Evolutionary conservation across 2,329 filamentous ascomycete species (phyloP).

Genomic region (Emergomyces africanus): DNA sequence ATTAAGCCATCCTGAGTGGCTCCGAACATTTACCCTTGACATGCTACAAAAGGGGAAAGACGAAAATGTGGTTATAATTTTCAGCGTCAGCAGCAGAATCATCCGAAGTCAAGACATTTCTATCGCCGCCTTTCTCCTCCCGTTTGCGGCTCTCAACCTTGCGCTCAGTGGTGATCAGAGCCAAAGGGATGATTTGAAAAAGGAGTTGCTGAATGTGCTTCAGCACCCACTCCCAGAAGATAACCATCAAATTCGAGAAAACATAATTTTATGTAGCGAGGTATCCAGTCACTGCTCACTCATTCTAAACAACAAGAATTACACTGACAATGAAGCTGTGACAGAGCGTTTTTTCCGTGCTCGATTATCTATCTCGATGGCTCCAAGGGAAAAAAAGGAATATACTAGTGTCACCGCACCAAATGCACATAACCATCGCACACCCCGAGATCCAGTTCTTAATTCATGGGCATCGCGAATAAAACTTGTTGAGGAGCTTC

Average conservation of each 20-base stretch:
- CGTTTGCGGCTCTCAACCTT: slow-evolving; percentile 73
- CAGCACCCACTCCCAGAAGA: slow-evolving; percentile 43
- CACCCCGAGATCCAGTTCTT: slow-evolving; percentile 18
- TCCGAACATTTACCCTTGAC: slow-evolving; percentile 67
- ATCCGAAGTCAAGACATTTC: slow-evolving; percentile 76
- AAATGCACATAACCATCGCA: slow-evolving; percentile 17
- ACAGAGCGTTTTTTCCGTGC: slow-evolving; percentile 72
- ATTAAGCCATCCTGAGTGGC: slow-evolving; percentile 65
- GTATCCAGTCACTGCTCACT: slow-evolving; percentile 36
- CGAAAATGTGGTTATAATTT: slow-evolving; percentile 61
- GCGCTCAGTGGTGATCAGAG: slow-evolving; percentile 57
- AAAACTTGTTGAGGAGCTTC: slow-evolving; percentile 56
- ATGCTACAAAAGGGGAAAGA: slow-evolving; percentile 67
- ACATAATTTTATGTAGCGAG: slow-evolving; percentile 76
- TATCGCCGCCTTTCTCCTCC: slow-evolving; percentile 77
- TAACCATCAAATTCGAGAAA: slow-evolving; percentile 52
- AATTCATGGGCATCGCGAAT: slow-evolving; percentile 32
- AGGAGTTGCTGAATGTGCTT: slow-evolving; percentile 66
- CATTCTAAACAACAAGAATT: background rate
- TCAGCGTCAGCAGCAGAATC: slow-evolving; percentile 66
- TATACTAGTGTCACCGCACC: slow-evolving; percentile 21
- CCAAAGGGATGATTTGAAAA: slow-evolving; percentile 52
- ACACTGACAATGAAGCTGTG: slow-evolving; percentile 4
- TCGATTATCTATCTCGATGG: slow-evolving; percentile 90
- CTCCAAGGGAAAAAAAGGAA: slow-evolving; percentile 60